A percentile compares a stretch with the other conserved stretches of the same genome.
These are phyloP conservation scores for Vaccinium vitisidaea DNA, from an alignment of 148 eudicot genomes.

Conservation along the genomic window DNA sequence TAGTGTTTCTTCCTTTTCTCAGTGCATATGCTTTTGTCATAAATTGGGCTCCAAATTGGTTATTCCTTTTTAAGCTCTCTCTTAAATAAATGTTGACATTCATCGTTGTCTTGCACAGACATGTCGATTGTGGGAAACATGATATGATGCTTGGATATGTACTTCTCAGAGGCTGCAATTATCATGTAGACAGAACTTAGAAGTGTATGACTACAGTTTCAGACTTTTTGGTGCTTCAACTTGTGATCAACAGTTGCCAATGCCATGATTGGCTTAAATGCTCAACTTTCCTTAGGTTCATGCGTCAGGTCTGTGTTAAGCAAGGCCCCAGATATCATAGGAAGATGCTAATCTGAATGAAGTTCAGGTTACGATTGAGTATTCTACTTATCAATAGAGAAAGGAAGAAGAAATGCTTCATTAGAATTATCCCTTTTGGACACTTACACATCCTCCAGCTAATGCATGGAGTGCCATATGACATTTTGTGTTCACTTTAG, in stretches of 20 bases:
- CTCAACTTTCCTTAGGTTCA: not conserved
- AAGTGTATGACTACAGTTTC: not conserved
- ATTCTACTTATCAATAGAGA: not conserved
- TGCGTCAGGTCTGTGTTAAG: not conserved
- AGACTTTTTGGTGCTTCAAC: not conserved
- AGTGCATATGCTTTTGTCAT: not conserved
- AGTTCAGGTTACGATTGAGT: not conserved
- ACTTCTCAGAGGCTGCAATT: conserved; percentile 82
- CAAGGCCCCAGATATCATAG: not conserved
- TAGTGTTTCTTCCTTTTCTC: not conserved
- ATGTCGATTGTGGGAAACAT: conserved; percentile 82
- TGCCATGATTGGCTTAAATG: not conserved
- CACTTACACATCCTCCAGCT: not conserved
- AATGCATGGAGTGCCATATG: not conserved
- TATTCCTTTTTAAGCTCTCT: not conserved
- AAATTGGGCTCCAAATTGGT: not conserved
- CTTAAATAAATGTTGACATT: not conserved
- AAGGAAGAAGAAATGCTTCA: not conserved
- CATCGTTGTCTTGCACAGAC: conserved; percentile 56
- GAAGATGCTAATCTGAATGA: not conserved
- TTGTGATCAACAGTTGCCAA: not conserved
- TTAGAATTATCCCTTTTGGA: not conserved
- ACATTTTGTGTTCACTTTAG: conserved; percentile 8
- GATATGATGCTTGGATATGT: conserved; percentile 80
- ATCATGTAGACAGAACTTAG: conserved; percentile 49